Evolutionary conservation across 2,329 filamentous ascomycete genomes (phyloP), one percentile per base, ranked within the genome.

Genomic region (Clathrospora elynae): DNA sequence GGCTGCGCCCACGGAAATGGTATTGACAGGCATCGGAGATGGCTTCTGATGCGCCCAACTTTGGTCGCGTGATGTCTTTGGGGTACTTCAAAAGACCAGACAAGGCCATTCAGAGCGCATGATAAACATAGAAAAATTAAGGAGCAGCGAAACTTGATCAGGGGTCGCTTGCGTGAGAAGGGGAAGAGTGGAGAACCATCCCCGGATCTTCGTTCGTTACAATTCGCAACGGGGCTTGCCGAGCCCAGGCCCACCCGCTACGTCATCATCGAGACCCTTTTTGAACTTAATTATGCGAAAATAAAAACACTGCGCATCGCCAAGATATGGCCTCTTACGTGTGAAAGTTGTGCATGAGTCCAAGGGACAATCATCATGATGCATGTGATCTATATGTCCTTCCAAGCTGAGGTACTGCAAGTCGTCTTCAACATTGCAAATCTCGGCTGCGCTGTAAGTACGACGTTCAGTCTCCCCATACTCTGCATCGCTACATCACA

Each of bases 1-100:
- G 35, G 90, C 90, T 53, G 89, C 80, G 43, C 85, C 84, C 47
- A 97, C 86, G 10, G 87, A 84, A 25, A 92, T 79, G 12, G 90
- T 95, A 71, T 88, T 91, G 61, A 93, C 81, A 45, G 78, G 75
- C 81, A 84, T 84, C 39, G 38, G 37, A 42, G 32, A 30, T 36
- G 42, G 13, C 12, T 29, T 37, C 9, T 4, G 42, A 49, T 42
- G 36, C 45, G 38, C 22, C 34, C 8, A 16, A 11, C 18, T 14
- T 6, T 11, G 30, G 10, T 17, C 32, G 24, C 20, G 19, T 25
- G 16, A 22, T n/a, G n/a, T 20, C 10, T 20, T 20, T 18, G 14
- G 14, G 0, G 12, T 8, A 2, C 18, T 18, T 23, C 9, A 14
- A 10, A 6, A 30, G 9, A n/a, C 3, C 17, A 17, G 9, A 30